Evolutionary conservation across 2,329 filamentous ascomycete genomes (phyloP).

Genomic region (Venturia pyrina): DNA sequence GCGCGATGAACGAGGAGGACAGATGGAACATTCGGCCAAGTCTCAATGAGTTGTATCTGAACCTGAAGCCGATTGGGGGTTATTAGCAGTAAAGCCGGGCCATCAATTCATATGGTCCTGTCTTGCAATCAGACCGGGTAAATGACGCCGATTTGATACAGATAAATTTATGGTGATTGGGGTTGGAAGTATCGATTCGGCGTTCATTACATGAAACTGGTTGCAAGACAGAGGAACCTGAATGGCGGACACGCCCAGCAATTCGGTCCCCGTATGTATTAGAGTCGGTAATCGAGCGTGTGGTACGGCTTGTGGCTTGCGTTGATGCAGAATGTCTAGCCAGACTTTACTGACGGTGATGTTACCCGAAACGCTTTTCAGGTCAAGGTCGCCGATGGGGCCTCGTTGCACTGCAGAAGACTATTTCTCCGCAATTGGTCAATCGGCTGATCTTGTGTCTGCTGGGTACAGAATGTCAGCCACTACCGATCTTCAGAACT

Average conservation of each 20-base stretch:
- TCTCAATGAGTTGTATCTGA: neutral
- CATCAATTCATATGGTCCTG: neutral
- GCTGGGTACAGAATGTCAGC: neutral
- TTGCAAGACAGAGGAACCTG: no score
- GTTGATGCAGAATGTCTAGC: neutral
- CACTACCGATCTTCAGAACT: neutral
- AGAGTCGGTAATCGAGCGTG: neutral
- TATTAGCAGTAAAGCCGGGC: neutral
- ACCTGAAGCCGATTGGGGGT: conserved; percentile 2
- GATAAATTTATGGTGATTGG: neutral
- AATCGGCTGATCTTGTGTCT: neutral
- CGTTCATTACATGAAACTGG: no score
- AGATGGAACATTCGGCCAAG: neutral
- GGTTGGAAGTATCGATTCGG: no score
- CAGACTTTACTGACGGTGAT: neutral
- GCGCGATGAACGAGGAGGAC: neutral
- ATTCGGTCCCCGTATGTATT: neutral
- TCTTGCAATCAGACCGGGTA: neutral
- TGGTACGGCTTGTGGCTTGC: neutral
- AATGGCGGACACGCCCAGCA: neutral
- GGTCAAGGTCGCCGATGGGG: neutral
- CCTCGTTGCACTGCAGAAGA: neutral
- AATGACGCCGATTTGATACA: neutral
- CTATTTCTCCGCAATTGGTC: neutral
- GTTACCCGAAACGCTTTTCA: neutral